phyloP scores from a whole-genome alignment of 768 basidiomycete species.

The Omphalotus guepiniiformis region DNA sequence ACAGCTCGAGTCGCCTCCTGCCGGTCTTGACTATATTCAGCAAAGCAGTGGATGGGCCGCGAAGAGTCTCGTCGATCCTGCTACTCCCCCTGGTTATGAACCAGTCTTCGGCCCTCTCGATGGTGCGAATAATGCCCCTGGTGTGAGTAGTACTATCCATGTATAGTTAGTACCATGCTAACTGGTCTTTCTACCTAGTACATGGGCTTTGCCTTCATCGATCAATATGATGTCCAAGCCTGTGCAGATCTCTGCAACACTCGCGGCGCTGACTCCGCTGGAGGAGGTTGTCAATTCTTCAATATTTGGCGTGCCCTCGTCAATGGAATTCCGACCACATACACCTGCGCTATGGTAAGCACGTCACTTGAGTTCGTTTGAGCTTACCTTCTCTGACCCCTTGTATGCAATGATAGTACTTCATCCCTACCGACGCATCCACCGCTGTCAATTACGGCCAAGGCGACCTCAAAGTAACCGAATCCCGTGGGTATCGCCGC shows the following conservation, averaged over 20 bases:
- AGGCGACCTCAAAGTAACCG: slow-evolving; percentile 40
- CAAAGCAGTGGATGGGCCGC: slow-evolving; percentile 39
- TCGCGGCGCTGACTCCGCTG: slow-evolving; percentile 34
- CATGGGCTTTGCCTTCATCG: slow-evolving; percentile 48
- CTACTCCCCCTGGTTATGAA: slow-evolving; percentile 39
- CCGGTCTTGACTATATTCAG: slow-evolving; percentile 37
- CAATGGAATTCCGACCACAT: slow-evolving; percentile 40
- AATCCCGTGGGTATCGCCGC: slow-evolving; percentile 44
- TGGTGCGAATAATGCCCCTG: slow-evolving; percentile 44
- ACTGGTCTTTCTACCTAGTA: slow-evolving; percentile 25
- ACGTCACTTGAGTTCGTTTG: too few species aligned
- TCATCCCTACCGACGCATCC: slow-evolving; percentile 35
- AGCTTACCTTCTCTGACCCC: neutral
- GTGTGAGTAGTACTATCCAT: slow-evolving; percentile 24
- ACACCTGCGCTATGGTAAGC: slow-evolving; percentile 46
- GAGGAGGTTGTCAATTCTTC: slow-evolving; percentile 47
- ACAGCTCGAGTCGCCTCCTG: slow-evolving; percentile 27
- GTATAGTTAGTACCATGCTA: slow-evolving; percentile 6
- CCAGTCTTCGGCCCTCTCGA: slow-evolving; percentile 40
- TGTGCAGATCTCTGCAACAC: slow-evolving; percentile 42
- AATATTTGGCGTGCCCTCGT: slow-evolving; percentile 52
- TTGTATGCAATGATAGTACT: slow-evolving; percentile 32
- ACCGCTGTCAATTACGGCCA: slow-evolving; percentile 45
- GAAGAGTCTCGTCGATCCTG: slow-evolving; percentile 33
- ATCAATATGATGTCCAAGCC: slow-evolving; percentile 41